Base-by-base conservation (phyloP, 116 monocot species). In the Phalaenopsis hybrid region DNA sequence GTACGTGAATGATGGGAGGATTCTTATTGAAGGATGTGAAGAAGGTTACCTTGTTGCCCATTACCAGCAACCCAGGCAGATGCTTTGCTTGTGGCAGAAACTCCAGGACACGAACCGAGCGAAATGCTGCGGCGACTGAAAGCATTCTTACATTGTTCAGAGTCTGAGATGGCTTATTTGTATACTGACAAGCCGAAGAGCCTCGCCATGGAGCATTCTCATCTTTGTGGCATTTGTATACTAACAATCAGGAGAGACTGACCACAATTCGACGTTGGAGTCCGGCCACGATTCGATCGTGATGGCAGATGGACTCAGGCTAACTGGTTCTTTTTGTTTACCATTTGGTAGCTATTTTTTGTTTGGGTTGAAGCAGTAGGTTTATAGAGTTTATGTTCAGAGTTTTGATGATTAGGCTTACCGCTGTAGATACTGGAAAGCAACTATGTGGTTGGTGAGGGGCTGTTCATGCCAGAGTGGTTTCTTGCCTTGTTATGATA, bases 1-100 rank as follows among this genome's bases (percentile, higher is more conserved):
- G 21, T 99, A 99, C 68, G 85, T 83, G 63, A 92, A 88, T 18
- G 99, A 99, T 5, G 88, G 70, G 33, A 88, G 99, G 82, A 82
- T 99, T 48, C 79, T 83, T 61, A 80, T 43, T 21, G 88, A 85
- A 23, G 99, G 95, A 3, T 99, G 99, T 43, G 87, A 93, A 75
- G 44, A 77, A 28, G 95, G 85, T 0, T 99, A 95, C 82, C 84
- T 99, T 18, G 92, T 99, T 61, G 99, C 95, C 5, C 99, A 99
- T 84, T 99, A 99, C 81, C 99, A 99, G 79, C 81, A 82, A 18
- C 99, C 99, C 1, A 88, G 92, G 49, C 88, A 95, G 49, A 86
- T 99, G 92, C 75, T 95, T 15, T 99, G 99, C 84, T 84, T 99
- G 28, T 93, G 95, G 95, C 86, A 90, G 69, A 99, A 86, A 44